Evolutionary conservation across 352 stramenopile species (phyloP), one percentile per base, ranked within the genome.

Genomic region (Phytophthora fragariae): DNA sequence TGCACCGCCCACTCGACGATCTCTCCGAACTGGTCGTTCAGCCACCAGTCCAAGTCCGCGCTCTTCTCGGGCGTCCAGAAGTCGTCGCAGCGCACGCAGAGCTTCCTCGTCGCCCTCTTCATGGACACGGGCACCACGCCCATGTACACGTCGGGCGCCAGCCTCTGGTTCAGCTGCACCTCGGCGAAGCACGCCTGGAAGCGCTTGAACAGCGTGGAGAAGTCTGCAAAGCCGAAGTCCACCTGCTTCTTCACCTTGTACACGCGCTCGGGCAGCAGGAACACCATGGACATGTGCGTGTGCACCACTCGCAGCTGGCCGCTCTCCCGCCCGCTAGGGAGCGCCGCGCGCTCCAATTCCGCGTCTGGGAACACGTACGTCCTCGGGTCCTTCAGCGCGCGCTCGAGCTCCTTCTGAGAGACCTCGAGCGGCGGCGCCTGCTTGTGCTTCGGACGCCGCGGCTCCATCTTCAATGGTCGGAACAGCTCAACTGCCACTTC

Each of bases 221-320:
- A 93, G 69, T 93, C 86, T 7, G 77, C 84, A 63, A 93, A 93
- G 5, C 84, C 86, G 55, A 92, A 92, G 61, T 92, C 68, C 58
- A 93, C 86, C n/a, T 74, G 52, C 64, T 92, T 93, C 72, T 93
- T 93, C 53, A 93, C 58, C 75, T 93, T 93, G 65, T 90, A 92
- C 46, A 93, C 86, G 52, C 80, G 81, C 12, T 85, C 33, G 0
- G 83, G 79, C 47, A 91, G 75, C 46, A 90, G 24, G 49, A 91
- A 85, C 1, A 92, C 84, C 84, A 93, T 88, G 37, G 86, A 93
- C 76, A 93, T 82, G 78, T 93, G 86, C 66, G 86, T 93, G 64
- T 92, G 84, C 52, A 91, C 76, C 27, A 91, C 79, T 1, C 64
- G 47, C 33, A 91, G 72, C 46, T 44, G 17, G 2, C 69, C 69